Percentiles rank a stretch among this genome's conserved stretches.
These are phyloP conservation scores for Teratosphaeria gauchensis DNA, from an alignment of 2,329 filamentous ascomycete species.

Conservation along the genomic window DNA sequence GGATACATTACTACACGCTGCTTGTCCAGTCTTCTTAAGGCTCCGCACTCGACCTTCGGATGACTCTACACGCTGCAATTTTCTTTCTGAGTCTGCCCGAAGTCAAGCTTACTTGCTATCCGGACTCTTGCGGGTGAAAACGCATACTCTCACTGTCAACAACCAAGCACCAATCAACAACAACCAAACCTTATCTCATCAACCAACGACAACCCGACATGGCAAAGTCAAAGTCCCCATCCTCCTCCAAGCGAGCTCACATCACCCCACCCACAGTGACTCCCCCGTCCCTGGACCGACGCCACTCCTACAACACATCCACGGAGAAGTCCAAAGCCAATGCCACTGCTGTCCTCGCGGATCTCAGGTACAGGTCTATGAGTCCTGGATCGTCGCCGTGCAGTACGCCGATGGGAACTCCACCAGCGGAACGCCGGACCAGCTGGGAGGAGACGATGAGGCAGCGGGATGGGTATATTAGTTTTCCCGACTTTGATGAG, in stretches of 20 bases:
- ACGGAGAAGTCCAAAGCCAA: neutral
- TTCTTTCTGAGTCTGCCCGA: neutral
- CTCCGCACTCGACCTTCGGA: neutral
- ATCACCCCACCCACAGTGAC: conserved; percentile 17
- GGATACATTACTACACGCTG: no score
- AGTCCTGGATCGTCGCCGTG: conserved; percentile 13
- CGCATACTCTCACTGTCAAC: neutral
- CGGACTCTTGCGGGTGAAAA: neutral
- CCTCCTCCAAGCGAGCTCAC: conserved; percentile 8
- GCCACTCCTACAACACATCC: conserved; percentile 14
- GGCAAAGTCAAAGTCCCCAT: neutral
- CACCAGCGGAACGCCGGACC: conserved; percentile 11
- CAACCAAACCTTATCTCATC: neutral
- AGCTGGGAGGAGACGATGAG: conserved; percentile 24
- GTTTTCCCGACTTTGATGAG: conserved; percentile 24
- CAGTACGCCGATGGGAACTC: conserved; percentile 10
- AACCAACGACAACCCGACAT: neutral
- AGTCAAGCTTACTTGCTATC: neutral
- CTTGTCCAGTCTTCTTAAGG: no score
- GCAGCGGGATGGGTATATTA: conserved; percentile 24
- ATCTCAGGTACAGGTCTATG: conserved; percentile 14
- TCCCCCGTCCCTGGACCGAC: conserved; percentile 18
- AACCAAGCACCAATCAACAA: neutral
- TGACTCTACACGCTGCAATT: neutral
- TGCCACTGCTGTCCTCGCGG: conserved; percentile 9